Evolutionary conservation across 495 filamentous ascomycete genomes (phyloP), one percentile per base, ranked within the genome.

Genomic region (Penicillium ochrochloron): DNA sequence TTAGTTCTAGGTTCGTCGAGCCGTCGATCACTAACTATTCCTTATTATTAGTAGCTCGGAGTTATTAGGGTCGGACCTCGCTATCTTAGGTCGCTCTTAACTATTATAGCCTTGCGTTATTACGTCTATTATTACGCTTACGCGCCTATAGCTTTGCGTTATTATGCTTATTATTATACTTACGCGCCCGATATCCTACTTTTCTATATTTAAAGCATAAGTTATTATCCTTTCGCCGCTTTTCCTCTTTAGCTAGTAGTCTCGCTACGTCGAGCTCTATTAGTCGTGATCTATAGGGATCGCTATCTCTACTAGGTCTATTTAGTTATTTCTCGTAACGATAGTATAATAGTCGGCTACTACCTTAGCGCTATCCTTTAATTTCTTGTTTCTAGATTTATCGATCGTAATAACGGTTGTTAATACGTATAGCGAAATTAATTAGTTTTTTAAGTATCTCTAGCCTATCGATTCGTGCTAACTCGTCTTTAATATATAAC

Each of bases 121-220:
- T 50, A 29, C 4, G 4, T 50, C 12, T 10, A 4, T 50, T 50
- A 29, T 50, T 50, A 14, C 23, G 23, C 23, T 50, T 15, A 27
- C 46, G 46, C 25, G 25, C 23, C 46, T 50, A 50, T 50, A 50
- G 46, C 46, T 29, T 50, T 50, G 15, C 10, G 10, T 50, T 50
- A 15, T 50, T 50, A 50, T 10, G 23, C 11, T 6, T 5, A 15
- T 29, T 33, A 5, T 56, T 50, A 50, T 27, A 50, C 46, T 50
- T 19, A 50, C 25, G 25, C 46, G 46, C 46, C 46, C 10, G 2
- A 50, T 50, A 29, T 50, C 23, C 46, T 50, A 29, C 1, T 15
- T 50, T 50, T 14, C 46, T 29, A 29, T 50, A 50, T 27, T 50
- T 15, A 15, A 50, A 50, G 46, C 15, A 50, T 50, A 50, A 7